Percentiles rank a stretch among this genome's conserved stretches.
Conservation (phyloP, 2,329 filamentous ascomycete genomes). For the Colletotrichum simmondsii region DNA sequence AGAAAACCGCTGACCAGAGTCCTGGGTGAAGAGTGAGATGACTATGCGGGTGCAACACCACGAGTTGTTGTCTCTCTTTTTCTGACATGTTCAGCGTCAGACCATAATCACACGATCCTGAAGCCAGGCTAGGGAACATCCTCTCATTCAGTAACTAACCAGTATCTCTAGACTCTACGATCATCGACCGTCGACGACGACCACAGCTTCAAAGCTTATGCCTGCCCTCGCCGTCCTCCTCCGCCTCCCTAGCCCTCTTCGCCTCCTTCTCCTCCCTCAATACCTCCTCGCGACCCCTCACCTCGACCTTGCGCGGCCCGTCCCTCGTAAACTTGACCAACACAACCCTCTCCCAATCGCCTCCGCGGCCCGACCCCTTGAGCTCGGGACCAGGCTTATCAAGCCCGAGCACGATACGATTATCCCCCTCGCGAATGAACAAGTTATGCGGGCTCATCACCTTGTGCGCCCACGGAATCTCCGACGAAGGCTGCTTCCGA, state of each 20-base stretch:
- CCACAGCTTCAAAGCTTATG: slow-evolving; percentile 9
- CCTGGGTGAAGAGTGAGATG: background rate
- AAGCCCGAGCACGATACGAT: slow-evolving; percentile 64
- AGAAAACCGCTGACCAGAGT: background rate
- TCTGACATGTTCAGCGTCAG: background rate
- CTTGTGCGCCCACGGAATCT: slow-evolving; percentile 68
- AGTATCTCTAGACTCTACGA: background rate
- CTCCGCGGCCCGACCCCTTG: slow-evolving; percentile 56
- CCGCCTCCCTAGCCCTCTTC: slow-evolving; percentile 35
- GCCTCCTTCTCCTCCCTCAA: slow-evolving; percentile 55
- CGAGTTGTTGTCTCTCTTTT: background rate
- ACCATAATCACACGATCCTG: background rate
- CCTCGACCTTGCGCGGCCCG: slow-evolving; percentile 64
- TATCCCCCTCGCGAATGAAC: slow-evolving; percentile 55
- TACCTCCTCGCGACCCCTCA: slow-evolving; percentile 61
- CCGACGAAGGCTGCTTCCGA: slow-evolving; percentile 51
- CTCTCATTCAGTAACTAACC: background rate
- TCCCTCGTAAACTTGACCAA: slow-evolving; percentile 64
- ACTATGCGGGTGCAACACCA: background rate
- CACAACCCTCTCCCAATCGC: slow-evolving; percentile 70
- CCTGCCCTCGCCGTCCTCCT: slow-evolving; percentile 8
- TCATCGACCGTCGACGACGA: background rate
- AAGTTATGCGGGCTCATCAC: slow-evolving; percentile 67
- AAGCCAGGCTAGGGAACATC: background rate
- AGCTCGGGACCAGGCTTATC: slow-evolving; percentile 69